Evolutionary conservation across 441 rosid species (phyloP), one percentile per base, ranked within the genome.

Genomic region (Arabidopsis hybrid): DNA sequence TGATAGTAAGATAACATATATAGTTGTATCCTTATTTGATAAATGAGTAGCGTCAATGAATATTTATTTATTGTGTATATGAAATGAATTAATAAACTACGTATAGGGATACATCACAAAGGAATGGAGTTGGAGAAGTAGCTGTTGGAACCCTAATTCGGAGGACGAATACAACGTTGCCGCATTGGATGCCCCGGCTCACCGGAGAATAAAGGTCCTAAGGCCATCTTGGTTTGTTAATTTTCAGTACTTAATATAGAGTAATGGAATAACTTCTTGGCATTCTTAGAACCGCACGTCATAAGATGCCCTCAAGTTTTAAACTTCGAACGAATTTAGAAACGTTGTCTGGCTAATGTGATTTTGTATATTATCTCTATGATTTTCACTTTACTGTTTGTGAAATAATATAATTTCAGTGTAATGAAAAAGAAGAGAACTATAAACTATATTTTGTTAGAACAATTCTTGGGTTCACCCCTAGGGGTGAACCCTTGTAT

Each of bases 111-210:
- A 50, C 68, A 34, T 31, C 43, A 14, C 26, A 65, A 51, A 65
- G 35, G 17, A 65, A 35, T 32, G 72, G 31, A 50, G 35, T n/a
- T 5, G 76, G 46, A 56, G 75, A 57, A 39, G 60, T 31, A 47
- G 21, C 53, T 58, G 40, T 14, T 3, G 51, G 36, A 50, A 65
- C 56, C 43, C 36, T 77, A 40, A 34, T 5, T 43, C 68, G 29
- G 26, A 45, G 35, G 4, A 9, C 67, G 35, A 71, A 49, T 34
- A 49, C 76, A 49, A 65, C 63, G 16, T 57, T 77, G 65, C 80
- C 80, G 11, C 76, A 77, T 52, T 77, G 80, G 76, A 77, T 77
- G 80, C 63, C 62, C 6, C 49, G 76, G 32, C 57, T 65, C 16
- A 47, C 49, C 5, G 42, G 46, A 49, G 67, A 63, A 21, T 76